A percentile compares a stretch with the other conserved stretches of the same genome.
phyloP scores from a whole-genome alignment of 108 stramenopile species.

The Skeletonema marinoi region DNA sequence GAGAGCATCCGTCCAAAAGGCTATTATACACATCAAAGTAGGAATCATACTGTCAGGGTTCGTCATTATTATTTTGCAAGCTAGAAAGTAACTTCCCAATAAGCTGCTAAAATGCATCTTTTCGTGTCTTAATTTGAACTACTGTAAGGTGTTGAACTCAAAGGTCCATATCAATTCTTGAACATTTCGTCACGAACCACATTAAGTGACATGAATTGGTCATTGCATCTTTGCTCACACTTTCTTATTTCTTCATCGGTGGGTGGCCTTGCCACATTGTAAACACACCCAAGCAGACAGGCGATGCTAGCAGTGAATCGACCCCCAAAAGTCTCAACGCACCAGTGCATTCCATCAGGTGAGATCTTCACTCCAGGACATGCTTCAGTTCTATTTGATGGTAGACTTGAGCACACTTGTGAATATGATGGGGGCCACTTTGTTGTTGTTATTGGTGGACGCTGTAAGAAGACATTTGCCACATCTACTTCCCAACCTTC shows the following conservation, averaged over 20 bases:
- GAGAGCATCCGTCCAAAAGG: no score
- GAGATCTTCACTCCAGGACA: slow-evolving; percentile 19
- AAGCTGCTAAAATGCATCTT: no score
- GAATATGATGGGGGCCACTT: slow-evolving; percentile 33
- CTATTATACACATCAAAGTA: no score
- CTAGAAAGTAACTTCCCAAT: no score
- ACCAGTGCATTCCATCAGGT: slow-evolving; percentile 50
- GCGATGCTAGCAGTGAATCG: slow-evolving; percentile 28
- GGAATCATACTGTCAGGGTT: no score
- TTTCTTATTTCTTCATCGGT: background rate
- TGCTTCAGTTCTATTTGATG: background rate
- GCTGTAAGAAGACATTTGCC: slow-evolving; percentile 23
- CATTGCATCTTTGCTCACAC: slow-evolving; percentile 7
- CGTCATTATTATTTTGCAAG: no score
- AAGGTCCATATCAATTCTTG: no score
- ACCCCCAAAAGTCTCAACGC: slow-evolving; percentile 39
- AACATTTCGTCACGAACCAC: no score
- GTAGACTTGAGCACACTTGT: slow-evolving; percentile 23
- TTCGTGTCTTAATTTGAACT: no score
- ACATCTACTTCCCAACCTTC: background rate
- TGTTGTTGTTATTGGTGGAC: slow-evolving; percentile 11
- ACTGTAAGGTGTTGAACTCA: no score
- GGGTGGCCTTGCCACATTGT: background rate
- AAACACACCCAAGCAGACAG: slow-evolving; percentile 38
- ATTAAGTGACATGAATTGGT: slow-evolving; percentile 1